Conservation (phyloP, 2,329 filamentous ascomycete genomes). For the Curvularia lunata region DNA sequence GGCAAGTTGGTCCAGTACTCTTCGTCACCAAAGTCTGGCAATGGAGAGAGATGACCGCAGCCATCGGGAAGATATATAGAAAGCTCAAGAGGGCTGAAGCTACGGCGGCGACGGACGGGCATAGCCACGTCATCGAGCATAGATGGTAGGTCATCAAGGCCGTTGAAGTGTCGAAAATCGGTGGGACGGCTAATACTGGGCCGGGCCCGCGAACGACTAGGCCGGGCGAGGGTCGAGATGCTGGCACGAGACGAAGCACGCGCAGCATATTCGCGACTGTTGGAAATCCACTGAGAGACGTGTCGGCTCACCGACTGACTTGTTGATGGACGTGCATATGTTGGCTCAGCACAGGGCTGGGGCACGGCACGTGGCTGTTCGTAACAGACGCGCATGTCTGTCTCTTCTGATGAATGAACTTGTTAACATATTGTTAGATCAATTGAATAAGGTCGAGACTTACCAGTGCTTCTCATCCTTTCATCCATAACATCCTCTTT, state of each 20-base stretch:
- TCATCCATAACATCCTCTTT: conserved; percentile 35
- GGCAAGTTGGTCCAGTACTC: conserved; percentile 36
- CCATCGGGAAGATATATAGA: conserved; percentile 48
- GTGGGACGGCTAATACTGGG: conserved; percentile 47
- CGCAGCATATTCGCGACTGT: conserved; percentile 43
- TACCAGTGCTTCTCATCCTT: conserved; percentile 34
- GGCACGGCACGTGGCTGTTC: conserved; percentile 41
- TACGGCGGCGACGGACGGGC: conserved; percentile 41
- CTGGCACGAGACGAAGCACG: conserved; percentile 46
- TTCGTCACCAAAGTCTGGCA: conserved; percentile 47
- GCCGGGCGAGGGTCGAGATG: conserved; percentile 39
- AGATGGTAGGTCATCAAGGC: conserved; percentile 40
- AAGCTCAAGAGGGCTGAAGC: conserved; percentile 49
- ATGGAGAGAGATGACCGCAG: conserved; percentile 44
- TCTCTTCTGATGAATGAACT: conserved; percentile 22
- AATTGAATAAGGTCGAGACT: conserved; percentile 23
- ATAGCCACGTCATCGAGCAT: conserved; percentile 43
- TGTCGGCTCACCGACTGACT: conserved; percentile 45
- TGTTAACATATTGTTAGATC: conserved; percentile 26
- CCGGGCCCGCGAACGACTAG: conserved; percentile 42
- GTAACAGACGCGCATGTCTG: conserved; percentile 42
- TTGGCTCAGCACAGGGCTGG: conserved; percentile 40
- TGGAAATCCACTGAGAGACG: conserved; percentile 47
- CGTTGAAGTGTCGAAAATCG: conserved; percentile 46
- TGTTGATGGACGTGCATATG: conserved; percentile 41